Evolutionary conservation across 2,329 filamentous ascomycete genomes (phyloP).

Genomic region (Fusarium brevicatenulatum): DNA sequence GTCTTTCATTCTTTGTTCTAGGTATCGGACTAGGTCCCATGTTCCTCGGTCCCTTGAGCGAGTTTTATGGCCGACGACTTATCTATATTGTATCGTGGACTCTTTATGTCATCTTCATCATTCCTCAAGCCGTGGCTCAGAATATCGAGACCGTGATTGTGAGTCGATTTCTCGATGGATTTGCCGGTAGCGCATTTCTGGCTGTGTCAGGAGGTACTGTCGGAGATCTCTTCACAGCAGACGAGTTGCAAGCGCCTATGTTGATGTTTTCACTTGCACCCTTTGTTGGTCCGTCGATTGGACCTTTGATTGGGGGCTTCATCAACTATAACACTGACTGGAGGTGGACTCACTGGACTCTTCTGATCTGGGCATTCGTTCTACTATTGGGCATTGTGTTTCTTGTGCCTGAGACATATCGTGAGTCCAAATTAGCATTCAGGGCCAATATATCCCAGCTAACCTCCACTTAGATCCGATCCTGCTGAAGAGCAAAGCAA

Average conservation of each 20-base stretch:
- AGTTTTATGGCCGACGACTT: slow-evolving; percentile 84
- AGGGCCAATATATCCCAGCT: neutral
- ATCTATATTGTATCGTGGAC: slow-evolving; percentile 82
- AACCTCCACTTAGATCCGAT: slow-evolving; percentile 62
- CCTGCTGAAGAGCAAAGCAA: slow-evolving; percentile 77
- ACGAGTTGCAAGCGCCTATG: slow-evolving; percentile 83
- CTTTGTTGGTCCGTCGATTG: slow-evolving; percentile 70
- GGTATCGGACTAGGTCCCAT: slow-evolving; percentile 75
- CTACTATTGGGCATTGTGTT: slow-evolving; percentile 72
- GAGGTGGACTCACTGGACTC: slow-evolving; percentile 86
- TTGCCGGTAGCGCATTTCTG: slow-evolving; percentile 75
- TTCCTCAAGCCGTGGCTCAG: slow-evolving; percentile 82
- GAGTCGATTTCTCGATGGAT: slow-evolving; percentile 79
- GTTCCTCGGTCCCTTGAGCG: slow-evolving; percentile 70
- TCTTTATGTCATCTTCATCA: slow-evolving; percentile 81
- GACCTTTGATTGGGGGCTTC: slow-evolving; percentile 77
- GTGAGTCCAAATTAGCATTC: slow-evolving; percentile 49
- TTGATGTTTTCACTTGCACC: slow-evolving; percentile 77
- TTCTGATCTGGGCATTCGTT: slow-evolving; percentile 82
- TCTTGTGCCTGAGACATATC: slow-evolving; percentile 89
- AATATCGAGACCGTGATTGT: slow-evolving; percentile 86
- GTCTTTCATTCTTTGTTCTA: slow-evolving; percentile 83
- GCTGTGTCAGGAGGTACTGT: slow-evolving; percentile 87
- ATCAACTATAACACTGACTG: slow-evolving; percentile 81
- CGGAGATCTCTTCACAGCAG: slow-evolving; percentile 77